phyloP scores from a whole-genome alignment of 1,139 yeast genomes.

The Hyphopichia wangnamkhiaoensis region DNA sequence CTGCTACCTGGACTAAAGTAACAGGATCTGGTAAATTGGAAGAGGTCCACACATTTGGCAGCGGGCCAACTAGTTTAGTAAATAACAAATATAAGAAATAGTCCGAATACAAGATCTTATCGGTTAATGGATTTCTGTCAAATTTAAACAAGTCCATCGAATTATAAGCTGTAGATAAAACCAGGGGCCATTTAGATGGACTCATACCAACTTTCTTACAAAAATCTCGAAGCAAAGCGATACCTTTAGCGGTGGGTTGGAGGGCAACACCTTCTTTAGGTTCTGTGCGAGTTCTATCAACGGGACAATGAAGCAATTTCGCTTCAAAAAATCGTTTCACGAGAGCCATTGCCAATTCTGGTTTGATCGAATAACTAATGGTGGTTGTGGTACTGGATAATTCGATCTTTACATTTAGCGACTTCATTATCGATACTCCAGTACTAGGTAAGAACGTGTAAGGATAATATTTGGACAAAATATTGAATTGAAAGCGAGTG shows the following conservation, averaged over 20 bases:
- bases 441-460: conserved; percentile 55
- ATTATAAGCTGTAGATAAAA: conserved; percentile 54
- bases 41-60: conserved; percentile 73
- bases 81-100: conserved; percentile 68
- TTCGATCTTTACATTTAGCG: conserved; percentile 50
- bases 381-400: conserved; percentile 54
- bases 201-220: conserved; percentile 58
- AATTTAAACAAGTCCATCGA: conserved; percentile 71
- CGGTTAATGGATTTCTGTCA: conserved; percentile 65
- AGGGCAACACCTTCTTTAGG: conserved; percentile 45
- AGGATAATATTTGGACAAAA: conserved; percentile 30
- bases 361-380: conserved; percentile 59
- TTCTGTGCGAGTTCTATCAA: conserved; percentile 61
- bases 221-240: conserved; percentile 64
- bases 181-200: conserved; percentile 35
- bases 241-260: conserved; percentile 94
- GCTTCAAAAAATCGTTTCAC: conserved; percentile 63
- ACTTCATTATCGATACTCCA: conserved; percentile 54
- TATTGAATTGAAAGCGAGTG: not conserved
- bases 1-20: not conserved
- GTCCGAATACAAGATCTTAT: conserved; percentile 64
- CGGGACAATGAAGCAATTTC: conserved; percentile 73
- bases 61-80: conserved; percentile 60
- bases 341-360: conserved; percentile 51
- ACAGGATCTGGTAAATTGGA: conserved; percentile 32